Base-by-base conservation (phyloP, 208 protist species). In the Leishmania guyanensis region DNA sequence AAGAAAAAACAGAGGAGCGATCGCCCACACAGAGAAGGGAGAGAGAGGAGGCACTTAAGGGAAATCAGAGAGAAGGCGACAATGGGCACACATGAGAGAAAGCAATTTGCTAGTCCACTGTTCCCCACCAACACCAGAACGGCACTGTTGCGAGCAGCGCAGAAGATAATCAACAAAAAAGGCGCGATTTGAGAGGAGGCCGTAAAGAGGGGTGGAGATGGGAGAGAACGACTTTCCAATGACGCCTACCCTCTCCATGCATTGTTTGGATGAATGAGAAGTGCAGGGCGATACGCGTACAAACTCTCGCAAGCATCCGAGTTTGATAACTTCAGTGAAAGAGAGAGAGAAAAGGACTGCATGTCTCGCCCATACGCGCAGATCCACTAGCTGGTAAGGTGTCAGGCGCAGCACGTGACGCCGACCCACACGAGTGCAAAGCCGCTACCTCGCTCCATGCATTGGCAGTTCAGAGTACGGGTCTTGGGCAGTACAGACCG, bases 21-120 rank as follows among this genome's bases (percentile, higher is more conserved):
- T 9, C 64, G 1, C 64, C 5, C 8, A 68, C 5, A 29, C 2
- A 65, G 26, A 65, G n/a, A 65, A 77, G 3, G 62, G 5, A 65
- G 62, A 51, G 62, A 51, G 56, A 77, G 53, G 5, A 65, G 39
- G 56, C 60, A n/a, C 60, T 65, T 22, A n/a, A 65, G n/a, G 39
- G 60, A 76, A 76, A 56, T 54, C 43, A n/a, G 53, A 74, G 70
- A 69, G 16, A 20, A 69, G 51, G 50, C 29, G 54, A 69, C 62
- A 26, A 79, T 5, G 36, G 9, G 26, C 69, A 39, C 43, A 62
- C 17, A 62, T 22, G 53, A 73, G 26, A 39, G 36, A 39, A 39
- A 2, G 36, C 36, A 39, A 39, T 2, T 39, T 39, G 1, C 36
- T 39, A 39, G 36, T 39, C 36, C 36, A 39, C 36, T 39, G 36